A percentile compares a stretch with the other conserved stretches of the same genome.
Conservation (phyloP, 371 early-diverging fungal species). For the Zychaea mexicana region DNA sequence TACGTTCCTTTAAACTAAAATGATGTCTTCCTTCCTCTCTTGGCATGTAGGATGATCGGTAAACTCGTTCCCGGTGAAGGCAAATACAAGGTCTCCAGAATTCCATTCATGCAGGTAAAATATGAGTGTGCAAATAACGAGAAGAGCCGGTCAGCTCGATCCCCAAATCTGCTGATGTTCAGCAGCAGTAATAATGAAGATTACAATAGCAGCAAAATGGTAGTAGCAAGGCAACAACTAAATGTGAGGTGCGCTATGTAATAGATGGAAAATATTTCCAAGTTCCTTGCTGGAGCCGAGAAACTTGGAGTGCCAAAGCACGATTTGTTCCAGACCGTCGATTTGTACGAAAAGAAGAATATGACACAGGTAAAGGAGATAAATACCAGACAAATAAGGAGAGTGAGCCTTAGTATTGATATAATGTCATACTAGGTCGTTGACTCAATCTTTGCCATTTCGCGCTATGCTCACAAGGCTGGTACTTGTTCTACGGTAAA, state of each 20-base stretch:
- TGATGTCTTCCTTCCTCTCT: background rate
- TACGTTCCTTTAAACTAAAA: background rate
- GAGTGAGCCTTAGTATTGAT: background rate
- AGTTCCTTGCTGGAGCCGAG: conserved; percentile 75
- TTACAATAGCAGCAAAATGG: too few relatives aligned
- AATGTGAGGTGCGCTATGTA: too few relatives aligned
- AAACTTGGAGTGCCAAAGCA: conserved; percentile 76
- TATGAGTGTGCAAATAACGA: background rate
- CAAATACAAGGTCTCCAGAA: conserved; percentile 67
- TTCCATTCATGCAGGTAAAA: conserved; percentile 82
- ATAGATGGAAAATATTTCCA: conserved; percentile 87
- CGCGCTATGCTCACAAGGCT: conserved; percentile 75
- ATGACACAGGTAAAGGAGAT: conserved; percentile 59
- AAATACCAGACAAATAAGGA: background rate
- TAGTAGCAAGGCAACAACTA: too few relatives aligned
- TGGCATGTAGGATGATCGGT: conserved; percentile 60
- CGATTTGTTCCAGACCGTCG: conserved; percentile 91
- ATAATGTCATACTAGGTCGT: conserved; percentile 49
- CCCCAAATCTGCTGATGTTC: background rate
- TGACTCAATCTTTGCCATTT: conserved; percentile 78
- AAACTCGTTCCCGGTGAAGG: conserved; percentile 57
- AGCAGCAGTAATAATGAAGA: too few relatives aligned
- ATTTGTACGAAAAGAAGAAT: conserved; percentile 89
- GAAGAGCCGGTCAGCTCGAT: too few relatives aligned
- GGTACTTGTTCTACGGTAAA: conserved; percentile 59